Percentiles rank a stretch among this genome's conserved stretches.
Evolutionary conservation across 352 stramenopile species (phyloP).

Genomic region (Phytopythium delawarense): DNA sequence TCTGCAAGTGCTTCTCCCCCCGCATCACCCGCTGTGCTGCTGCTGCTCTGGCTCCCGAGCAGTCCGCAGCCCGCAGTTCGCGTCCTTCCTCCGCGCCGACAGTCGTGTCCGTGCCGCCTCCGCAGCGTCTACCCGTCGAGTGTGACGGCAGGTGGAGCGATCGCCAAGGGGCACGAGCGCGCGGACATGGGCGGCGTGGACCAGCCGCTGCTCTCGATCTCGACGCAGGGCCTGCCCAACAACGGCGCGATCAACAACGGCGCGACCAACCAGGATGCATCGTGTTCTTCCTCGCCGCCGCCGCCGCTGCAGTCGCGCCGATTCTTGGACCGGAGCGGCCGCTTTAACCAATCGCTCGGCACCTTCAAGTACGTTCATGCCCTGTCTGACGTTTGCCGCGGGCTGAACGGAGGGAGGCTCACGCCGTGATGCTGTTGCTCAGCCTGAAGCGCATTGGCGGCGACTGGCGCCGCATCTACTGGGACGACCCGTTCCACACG

Average conservation of each 20-base stretch:
- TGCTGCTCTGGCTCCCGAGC: neutral
- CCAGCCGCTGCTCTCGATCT: constrained; percentile 31
- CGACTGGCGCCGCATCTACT: constrained; percentile 83
- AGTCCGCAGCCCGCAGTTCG: neutral
- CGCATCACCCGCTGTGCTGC: no score
- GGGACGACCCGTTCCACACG: constrained; percentile 83
- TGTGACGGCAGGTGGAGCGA: no score
- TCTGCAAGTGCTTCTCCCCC: neutral
- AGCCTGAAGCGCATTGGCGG: constrained; percentile 65
- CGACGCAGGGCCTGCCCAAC: constrained; percentile 3
- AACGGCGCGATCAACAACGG: constrained; percentile 2
- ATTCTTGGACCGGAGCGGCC: constrained; percentile 61
- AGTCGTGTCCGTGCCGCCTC: neutral
- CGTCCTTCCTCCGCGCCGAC: neutral
- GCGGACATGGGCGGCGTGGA: constrained; percentile 23
- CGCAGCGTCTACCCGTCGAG: neutral
- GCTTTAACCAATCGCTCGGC: constrained; percentile 69
- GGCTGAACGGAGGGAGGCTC: neutral
- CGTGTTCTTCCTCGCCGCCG: neutral
- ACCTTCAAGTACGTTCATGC: constrained; percentile 53
- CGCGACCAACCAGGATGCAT: constrained; percentile 4
- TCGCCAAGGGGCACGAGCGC: neutral
- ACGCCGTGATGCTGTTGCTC: neutral
- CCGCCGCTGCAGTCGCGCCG: constrained; percentile 18
- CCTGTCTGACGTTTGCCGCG: neutral